Evolutionary conservation across 129 eudicot species (phyloP), one percentile per base, ranked within the genome.

Genomic region (Centella asiatica): DNA sequence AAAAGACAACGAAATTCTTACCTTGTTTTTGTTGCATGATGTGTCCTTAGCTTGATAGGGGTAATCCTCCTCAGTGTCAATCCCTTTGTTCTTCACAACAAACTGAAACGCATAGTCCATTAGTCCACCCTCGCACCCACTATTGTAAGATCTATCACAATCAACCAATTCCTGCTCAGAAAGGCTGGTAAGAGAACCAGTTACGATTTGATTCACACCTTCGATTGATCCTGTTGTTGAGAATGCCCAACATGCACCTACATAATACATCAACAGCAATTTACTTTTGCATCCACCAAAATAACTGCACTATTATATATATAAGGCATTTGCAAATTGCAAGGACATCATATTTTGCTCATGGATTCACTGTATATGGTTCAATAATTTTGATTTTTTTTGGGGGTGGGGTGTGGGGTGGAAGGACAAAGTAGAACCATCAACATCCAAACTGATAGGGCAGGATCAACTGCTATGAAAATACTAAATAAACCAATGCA

Each of bases 171-270:
- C 98, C 72, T 90, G 98, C 74, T 90, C 95, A 44, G 99, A 92
- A 12, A 92, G 81, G 66, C 99, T 92, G 52, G 82, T 63, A 46
- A 90, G 95, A 51, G 95, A 83, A 33, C 97, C 94, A 0, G 95
- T 86, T 11, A 69, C 81, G 42, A 90, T 86, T 76, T 90, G 71
- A 77, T 90, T 90, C n/a, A 90, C 83, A 5, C 95, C 95, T 74
- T 90, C 97, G 29, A 86, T 80, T 45, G 95, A 95, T 51, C 95
- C 95, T 6, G 97, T 90, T 61, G 97, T 94, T 60, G 97, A 86
- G 76, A 90, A 90, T 36, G 97, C 61, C 97, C 97, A 90, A 57
- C 98, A 90, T 15, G 98, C 95, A 65, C 98, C 98, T 90, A 79
- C 15, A 65, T 37, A 60, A 65, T 23, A 57, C 15, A 70, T 1